Percentiles rank a stretch among this genome's conserved stretches.
phyloP scores from a whole-genome alignment of 2,329 filamentous ascomycete species.

The Trichoderma afroharzianum region DNA sequence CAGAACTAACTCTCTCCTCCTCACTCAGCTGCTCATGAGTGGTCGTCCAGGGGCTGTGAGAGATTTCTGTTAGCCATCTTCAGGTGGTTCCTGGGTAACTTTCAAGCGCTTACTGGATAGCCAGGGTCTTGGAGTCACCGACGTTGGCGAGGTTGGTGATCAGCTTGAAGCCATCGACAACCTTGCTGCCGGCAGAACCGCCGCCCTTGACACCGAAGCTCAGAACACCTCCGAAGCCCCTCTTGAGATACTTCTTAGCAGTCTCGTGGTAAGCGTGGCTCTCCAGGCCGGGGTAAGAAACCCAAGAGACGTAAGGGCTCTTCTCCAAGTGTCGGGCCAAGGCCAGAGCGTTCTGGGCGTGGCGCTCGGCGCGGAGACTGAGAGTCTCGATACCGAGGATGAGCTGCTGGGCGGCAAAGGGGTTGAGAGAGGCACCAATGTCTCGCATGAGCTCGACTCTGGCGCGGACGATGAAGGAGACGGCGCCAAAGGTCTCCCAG shows the following conservation, averaged over 20 bases:
- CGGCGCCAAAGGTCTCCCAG: slow-evolving; percentile 83
- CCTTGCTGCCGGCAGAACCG: slow-evolving; percentile 73
- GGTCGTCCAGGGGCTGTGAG: slow-evolving; percentile 71
- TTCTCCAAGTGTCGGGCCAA: slow-evolving; percentile 80
- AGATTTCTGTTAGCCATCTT: not conserved
- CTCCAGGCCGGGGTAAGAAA: slow-evolving; percentile 85
- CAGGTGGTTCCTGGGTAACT: not conserved
- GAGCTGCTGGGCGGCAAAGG: slow-evolving; percentile 90
- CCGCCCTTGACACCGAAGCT: slow-evolving; percentile 93
- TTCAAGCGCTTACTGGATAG: slow-evolving; percentile 62
- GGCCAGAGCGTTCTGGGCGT: slow-evolving; percentile 76
- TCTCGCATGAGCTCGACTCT: slow-evolving; percentile 90
- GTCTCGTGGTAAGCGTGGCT: slow-evolving; percentile 74
- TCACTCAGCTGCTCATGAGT: slow-evolving; percentile 90
- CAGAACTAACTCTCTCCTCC: slow-evolving; percentile 74
- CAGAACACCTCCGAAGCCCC: slow-evolving; percentile 84
- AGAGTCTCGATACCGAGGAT: slow-evolving; percentile 87
- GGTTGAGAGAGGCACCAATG: slow-evolving; percentile 76
- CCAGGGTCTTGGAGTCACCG: slow-evolving; percentile 90
- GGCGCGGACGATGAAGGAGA: slow-evolving; percentile 79
- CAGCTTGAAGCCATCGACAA: slow-evolving; percentile 92
- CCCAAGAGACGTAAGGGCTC: slow-evolving; percentile 84
- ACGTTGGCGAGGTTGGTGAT: slow-evolving; percentile 97
- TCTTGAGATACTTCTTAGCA: slow-evolving; percentile 82
- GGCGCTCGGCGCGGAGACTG: slow-evolving; percentile 78